Conservation (phyloP, 306 rosid species). For the peach (Prunus persica) region Prunus_persica_NCBIv2 NC_034009.1:44955501-44956000, state of each 20-base stretch:
- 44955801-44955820: slow-evolving; percentile 88
- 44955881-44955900: neutral
- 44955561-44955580: neutral
- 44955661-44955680: neutral
- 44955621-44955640: neutral
- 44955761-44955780: slow-evolving; percentile 64
- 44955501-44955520: slow-evolving; percentile 9
- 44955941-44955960: neutral
- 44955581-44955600: neutral
- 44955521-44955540: neutral
- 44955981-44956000: too few relatives aligned
- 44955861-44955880: slow-evolving; percentile 49
- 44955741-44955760: neutral
- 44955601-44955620: neutral
- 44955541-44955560: neutral
- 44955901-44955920: neutral
- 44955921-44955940: neutral
- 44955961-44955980: neutral
- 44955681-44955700: neutral
- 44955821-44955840: slow-evolving; percentile 56
- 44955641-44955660: neutral
- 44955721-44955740: neutral
- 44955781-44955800: slow-evolving; percentile 88
- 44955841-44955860: slow-evolving; percentile 88
- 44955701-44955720: neutral